These are phyloP conservation scores for Phytophthora sp. DNA, from an alignment of 352 stramenopile genomes.

Conservation along the genomic window DNA sequence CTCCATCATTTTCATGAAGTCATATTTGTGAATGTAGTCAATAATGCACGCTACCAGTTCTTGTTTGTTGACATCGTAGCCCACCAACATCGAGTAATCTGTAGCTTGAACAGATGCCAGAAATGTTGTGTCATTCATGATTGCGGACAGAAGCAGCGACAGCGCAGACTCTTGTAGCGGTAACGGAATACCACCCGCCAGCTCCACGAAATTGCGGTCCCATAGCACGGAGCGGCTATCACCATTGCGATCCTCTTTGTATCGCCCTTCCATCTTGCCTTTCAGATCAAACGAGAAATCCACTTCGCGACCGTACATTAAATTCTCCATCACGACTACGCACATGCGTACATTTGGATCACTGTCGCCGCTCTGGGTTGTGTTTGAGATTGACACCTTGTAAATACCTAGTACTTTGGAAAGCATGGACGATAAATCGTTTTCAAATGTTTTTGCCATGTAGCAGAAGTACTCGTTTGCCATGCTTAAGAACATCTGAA, in stretches of 20 bases:
- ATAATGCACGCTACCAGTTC: conserved; percentile 90
- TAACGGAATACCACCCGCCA: conserved; percentile 80
- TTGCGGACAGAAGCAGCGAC: conserved; percentile 79
- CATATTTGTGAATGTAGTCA: conserved; percentile 92
- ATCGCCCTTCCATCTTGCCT: conserved; percentile 88
- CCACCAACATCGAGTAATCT: conserved; percentile 90
- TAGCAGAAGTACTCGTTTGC: conserved; percentile 91
- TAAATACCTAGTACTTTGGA: conserved; percentile 90
- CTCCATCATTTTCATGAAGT: conserved; percentile 92
- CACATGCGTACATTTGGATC: conserved; percentile 83
- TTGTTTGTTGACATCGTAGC: conserved; percentile 87
- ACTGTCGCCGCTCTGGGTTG: conserved; percentile 47
- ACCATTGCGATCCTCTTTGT: conserved; percentile 45
- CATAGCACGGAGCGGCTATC: conserved; percentile 65
- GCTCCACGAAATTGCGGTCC: conserved; percentile 90
- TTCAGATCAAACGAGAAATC: conserved; percentile 90
- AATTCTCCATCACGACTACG: conserved; percentile 90
- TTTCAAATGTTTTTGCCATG: conserved; percentile 89
- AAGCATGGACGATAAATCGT: conserved; percentile 87
- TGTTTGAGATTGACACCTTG: conserved; percentile 79
- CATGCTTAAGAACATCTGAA: conserved; percentile 92
- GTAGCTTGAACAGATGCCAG: conserved; percentile 85
- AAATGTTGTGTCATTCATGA: conserved; percentile 88
- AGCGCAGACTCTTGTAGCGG: conserved; percentile 85
- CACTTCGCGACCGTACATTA: conserved; percentile 86